Conservation (phyloP, 176 grass and related monocot species). For the Cenchrus purpureus region DNA sequence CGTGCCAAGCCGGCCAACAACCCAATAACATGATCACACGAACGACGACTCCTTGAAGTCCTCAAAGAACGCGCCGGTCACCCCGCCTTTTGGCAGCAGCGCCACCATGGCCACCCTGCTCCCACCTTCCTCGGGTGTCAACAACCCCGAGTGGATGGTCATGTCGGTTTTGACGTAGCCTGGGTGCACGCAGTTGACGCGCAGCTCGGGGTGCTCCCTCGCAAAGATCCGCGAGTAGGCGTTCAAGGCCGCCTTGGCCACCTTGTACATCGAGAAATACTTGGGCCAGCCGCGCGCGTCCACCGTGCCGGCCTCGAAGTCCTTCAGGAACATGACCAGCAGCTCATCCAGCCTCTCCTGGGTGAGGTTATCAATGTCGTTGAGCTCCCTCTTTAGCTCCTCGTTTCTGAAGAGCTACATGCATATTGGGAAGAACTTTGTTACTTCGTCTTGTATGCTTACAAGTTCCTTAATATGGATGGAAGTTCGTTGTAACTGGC, state of each 20-base stretch:
- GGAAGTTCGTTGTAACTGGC: too few species aligned
- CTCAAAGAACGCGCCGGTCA: constrained; percentile 54
- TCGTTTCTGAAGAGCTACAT: constrained; percentile 49
- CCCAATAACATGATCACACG: not conserved
- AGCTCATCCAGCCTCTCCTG: constrained; percentile 54
- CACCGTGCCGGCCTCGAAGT: constrained; percentile 38
- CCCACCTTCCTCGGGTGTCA: constrained; percentile 52
- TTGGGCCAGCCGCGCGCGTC: constrained; percentile 44
- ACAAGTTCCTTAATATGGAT: too few species aligned
- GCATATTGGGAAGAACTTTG: too few species aligned
- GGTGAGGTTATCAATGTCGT: constrained; percentile 40
- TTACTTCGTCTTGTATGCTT: too few species aligned
- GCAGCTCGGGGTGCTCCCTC: constrained; percentile 45
- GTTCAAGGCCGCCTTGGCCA: constrained; percentile 58
- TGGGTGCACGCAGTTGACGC: constrained; percentile 52
- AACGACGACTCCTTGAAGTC: constrained; percentile 39
- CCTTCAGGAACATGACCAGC: constrained; percentile 47
- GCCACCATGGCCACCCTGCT: constrained; percentile 44
- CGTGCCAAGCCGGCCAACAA: too few species aligned
- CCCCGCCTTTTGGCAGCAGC: constrained; percentile 39
- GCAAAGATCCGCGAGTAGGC: constrained; percentile 66
- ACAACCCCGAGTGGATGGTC: constrained; percentile 33
- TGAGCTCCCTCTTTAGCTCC: constrained; percentile 49
- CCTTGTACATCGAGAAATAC: constrained; percentile 44
- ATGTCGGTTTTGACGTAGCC: constrained; percentile 73